A percentile compares a stretch with the other conserved stretches of the same genome.
Conservation (phyloP, 768 basidiomycete species). For the Kwoniella mangroviensis region DNA sequence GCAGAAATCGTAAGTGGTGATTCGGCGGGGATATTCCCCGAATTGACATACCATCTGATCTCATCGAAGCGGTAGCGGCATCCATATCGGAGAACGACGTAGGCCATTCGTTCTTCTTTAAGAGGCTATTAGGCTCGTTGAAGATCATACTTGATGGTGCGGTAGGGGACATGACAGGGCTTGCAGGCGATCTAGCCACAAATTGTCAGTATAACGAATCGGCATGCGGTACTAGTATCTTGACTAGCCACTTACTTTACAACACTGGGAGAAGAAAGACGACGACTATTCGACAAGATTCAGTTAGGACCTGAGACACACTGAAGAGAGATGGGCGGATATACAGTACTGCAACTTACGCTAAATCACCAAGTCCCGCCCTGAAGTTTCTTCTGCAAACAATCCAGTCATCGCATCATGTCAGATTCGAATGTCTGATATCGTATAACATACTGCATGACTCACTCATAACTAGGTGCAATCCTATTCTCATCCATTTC, state of each 20-base stretch:
- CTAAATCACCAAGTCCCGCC: slow-evolving; percentile 9
- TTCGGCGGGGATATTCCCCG: too few species aligned
- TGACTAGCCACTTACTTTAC: neutral
- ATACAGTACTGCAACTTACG: neutral
- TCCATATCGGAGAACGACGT: slow-evolving; percentile 5
- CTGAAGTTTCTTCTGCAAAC: neutral
- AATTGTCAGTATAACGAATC: neutral
- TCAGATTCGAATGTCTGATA: too few species aligned
- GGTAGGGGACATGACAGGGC: slow-evolving; percentile 5
- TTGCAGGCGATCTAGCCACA: neutral
- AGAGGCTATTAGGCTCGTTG: neutral
- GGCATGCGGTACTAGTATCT: neutral
- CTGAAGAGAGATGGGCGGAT: neutral
- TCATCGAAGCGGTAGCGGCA: neutral
- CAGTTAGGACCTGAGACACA: too few species aligned
- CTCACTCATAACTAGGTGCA: slow-evolving; percentile 10
- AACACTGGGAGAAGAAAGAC: slow-evolving; percentile 1
- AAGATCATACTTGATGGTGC: slow-evolving; percentile 3
- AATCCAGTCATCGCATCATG: neutral
- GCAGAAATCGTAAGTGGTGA: neutral
- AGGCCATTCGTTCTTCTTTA: neutral
- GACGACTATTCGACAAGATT: neutral
- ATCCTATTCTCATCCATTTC: slow-evolving; percentile 3
- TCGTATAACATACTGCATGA: too few species aligned
- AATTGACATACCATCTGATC: neutral